These are phyloP conservation scores for Acorus gramineus DNA, from an alignment of 106 monocot genomes.

Conservation along the genomic window DNA sequence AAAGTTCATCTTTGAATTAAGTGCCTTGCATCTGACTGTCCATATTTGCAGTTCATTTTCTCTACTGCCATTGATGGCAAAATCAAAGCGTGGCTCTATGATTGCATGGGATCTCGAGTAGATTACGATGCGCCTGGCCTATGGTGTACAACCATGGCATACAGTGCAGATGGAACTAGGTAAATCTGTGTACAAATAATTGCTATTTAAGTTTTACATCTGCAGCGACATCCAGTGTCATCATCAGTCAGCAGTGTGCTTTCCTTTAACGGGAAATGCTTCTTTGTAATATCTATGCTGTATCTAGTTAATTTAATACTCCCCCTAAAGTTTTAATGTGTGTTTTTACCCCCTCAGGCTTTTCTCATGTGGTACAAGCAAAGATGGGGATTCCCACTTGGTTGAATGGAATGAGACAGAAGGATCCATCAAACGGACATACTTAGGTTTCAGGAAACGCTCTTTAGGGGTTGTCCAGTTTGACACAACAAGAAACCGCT, in stretches of 20 bases:
- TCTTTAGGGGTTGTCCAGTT: slow-evolving; percentile 42
- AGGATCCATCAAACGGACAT: slow-evolving; percentile 38
- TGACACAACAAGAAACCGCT: slow-evolving; percentile 45
- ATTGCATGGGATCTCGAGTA: slow-evolving; percentile 13
- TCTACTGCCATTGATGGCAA: slow-evolving; percentile 25
- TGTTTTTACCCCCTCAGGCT: slow-evolving; percentile 16
- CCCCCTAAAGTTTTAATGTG: too few relatives aligned
- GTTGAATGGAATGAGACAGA: slow-evolving; percentile 59
- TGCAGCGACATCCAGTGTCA: too few relatives aligned
- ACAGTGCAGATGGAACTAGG: slow-evolving; percentile 13
- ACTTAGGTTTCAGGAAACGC: slow-evolving; percentile 31
- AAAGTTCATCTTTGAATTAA: too few relatives aligned
- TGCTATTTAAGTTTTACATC: background rate
- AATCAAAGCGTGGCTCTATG: slow-evolving; percentile 18
- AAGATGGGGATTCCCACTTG: slow-evolving; percentile 44
- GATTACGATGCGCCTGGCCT: slow-evolving; percentile 26
- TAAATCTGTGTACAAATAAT: background rate
- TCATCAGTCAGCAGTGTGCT: too few relatives aligned
- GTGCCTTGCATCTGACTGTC: background rate
- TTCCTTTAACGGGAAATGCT: too few relatives aligned
- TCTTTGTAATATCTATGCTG: too few relatives aligned
- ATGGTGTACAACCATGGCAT: slow-evolving; percentile 12
- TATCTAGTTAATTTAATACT: too few relatives aligned
- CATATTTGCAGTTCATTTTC: slow-evolving; percentile 23
- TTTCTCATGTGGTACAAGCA: slow-evolving; percentile 53